Evolutionary conservation across 345 rosid species (phyloP), one percentile per base, ranked within the genome.

Genomic region (Eutrema japonicum): DNA sequence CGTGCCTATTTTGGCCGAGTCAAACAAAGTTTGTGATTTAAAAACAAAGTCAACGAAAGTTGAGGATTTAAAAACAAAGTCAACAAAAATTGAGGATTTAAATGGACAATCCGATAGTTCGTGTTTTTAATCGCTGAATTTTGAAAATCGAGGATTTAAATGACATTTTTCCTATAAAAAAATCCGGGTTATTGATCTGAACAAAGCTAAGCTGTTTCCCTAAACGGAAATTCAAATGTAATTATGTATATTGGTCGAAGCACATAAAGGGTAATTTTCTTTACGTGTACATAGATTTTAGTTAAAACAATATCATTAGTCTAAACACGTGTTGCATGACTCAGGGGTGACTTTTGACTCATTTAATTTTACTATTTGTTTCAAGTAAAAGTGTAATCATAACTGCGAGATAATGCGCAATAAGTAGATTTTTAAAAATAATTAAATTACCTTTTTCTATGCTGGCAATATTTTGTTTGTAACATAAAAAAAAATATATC

Each of bases 321-420:
- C 27, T 35, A 50, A 64, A 71, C 80, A 77, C 80, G 80, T 77
- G 80, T 77, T 77, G 42, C 61, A 56, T 77, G 71, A 70, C 76
- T 22, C 66, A 77, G 1, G 10, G 52, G 55, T 57, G 12, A 29
- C 77, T 71, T 77, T 77, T 55, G 53, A 54, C 60, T 13, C 45
- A 5, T 37, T 49, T 55, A 38, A 54, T 46, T 47, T 55, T 55
- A 56, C 66, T 3, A 38, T 18, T 56, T 46, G 49, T 70, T 64
- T 55, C 6, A 14, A 14, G 68, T 77, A 64, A 77, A 77, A 59
- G 70, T 49, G 52, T 76, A 49, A 77, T 71, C 64, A 77, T 65
- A 71, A 55, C 62, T 65, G 13, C 7, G 48, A 57, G 80, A 63
- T 65, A 43, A 72, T 71, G 80, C 68, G 76, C 72, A 71, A 64